Evolutionary conservation across 345 rosid species (phyloP).

Genomic region (Anacardium occidentale): DNA sequence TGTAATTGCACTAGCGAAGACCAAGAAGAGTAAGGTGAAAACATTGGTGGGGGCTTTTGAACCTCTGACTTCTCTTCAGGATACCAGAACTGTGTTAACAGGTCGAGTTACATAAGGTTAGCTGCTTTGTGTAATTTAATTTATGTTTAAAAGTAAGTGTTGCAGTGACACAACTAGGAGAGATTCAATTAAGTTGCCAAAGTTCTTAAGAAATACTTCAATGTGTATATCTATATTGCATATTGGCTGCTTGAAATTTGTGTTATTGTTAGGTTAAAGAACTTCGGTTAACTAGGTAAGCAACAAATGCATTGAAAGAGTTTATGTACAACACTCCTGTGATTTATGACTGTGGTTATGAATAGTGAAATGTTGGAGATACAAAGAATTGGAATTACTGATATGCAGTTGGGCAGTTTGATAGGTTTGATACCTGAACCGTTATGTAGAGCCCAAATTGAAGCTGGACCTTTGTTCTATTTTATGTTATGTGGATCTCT

Average conservation of each 20-base stretch:
- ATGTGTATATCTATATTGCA: not conserved
- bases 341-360: too few species aligned
- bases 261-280: too few species aligned
- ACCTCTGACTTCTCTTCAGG: constrained; percentile 70
- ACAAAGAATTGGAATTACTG: too few species aligned
- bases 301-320: too few species aligned
- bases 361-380: too few species aligned
- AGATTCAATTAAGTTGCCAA: not conserved
- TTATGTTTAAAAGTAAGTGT: not conserved
- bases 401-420: too few species aligned
- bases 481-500: too few species aligned
- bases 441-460: too few species aligned
- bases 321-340: too few species aligned
- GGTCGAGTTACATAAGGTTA: constrained; percentile 6
- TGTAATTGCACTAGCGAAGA: constrained; percentile 51
- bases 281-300: too few species aligned
- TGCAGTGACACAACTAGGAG: not conserved
- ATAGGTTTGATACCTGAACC: too few species aligned
- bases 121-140: not conserved
- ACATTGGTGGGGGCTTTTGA: constrained; percentile 93
- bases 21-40: constrained; percentile 75
- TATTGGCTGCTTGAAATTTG: not conserved
- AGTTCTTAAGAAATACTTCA: not conserved
- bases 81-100: constrained; percentile 38
- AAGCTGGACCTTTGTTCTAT: too few species aligned